Conservation (phyloP, 2,329 filamentous ascomycete species). For the Aureobasidium namibiae region DNA sequence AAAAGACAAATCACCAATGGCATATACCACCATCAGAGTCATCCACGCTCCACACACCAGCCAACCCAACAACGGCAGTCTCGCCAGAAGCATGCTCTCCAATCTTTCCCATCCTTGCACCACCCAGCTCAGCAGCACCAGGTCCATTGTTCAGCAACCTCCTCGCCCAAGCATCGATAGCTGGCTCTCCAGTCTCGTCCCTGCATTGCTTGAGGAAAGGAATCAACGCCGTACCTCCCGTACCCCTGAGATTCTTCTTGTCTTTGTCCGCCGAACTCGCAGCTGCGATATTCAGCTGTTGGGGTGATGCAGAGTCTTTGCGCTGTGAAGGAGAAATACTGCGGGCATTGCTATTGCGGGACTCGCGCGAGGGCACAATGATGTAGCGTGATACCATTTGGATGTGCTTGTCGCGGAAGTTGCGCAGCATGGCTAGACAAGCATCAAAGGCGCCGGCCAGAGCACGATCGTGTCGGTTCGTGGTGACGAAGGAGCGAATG, state of each 20-base stretch:
- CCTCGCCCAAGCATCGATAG: constrained; percentile 60
- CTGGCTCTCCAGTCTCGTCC: constrained; percentile 90
- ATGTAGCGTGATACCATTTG: constrained; percentile 95
- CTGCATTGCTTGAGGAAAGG: constrained; percentile 94
- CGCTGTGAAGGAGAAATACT: constrained; percentile 7
- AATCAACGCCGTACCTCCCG: constrained; percentile 87
- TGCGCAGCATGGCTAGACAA: constrained; percentile 69
- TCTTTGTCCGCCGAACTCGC: constrained; percentile 35
- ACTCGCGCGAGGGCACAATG: constrained; percentile 75
- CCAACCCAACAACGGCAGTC: constrained; percentile 59
- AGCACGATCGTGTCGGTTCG: constrained; percentile 50
- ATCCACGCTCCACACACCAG: constrained; percentile 82
- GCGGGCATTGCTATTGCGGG: constrained; percentile 33
- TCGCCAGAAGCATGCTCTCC: constrained; percentile 45
- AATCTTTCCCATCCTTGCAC: constrained; percentile 42
- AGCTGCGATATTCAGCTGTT: constrained; percentile 53
- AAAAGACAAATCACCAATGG: constrained; percentile 35
- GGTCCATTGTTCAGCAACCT: constrained; percentile 45
- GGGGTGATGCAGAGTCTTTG: constrained; percentile 2
- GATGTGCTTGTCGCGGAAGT: constrained; percentile 88
- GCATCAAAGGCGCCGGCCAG: constrained; percentile 82
- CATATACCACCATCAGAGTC: constrained; percentile 61
- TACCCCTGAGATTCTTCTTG: constrained; percentile 66
- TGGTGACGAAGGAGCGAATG: constrained; percentile 73
- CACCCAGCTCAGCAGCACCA: constrained; percentile 37